Evolutionary conservation across 768 basidiomycete species (phyloP).

Genomic region (Boletus sp.): DNA sequence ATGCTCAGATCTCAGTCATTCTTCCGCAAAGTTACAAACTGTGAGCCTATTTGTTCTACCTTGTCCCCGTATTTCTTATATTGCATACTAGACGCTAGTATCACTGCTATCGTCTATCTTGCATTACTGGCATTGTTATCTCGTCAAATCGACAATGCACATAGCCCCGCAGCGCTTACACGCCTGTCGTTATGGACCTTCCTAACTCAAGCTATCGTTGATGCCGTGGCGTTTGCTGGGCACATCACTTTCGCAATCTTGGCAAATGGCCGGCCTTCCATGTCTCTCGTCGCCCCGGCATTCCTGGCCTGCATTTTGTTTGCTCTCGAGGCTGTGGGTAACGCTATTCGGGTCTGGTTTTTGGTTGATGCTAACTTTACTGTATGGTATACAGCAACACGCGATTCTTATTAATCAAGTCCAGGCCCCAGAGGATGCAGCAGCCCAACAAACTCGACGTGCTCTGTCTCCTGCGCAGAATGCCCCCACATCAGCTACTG

Average conservation of each 20-base stretch:
- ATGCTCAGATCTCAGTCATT: slow-evolving; percentile 52
- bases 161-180: slow-evolving; percentile 74
- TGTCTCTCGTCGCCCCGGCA: slow-evolving; percentile 80
- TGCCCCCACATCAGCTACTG: background rate
- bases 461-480: slow-evolving; percentile 5
- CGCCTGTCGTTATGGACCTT: slow-evolving; percentile 84
- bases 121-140: slow-evolving; percentile 62
- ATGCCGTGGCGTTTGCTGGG: slow-evolving; percentile 81
- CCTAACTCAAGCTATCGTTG: slow-evolving; percentile 71
- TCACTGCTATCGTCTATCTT: slow-evolving; percentile 64
- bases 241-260: slow-evolving; percentile 88
- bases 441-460: slow-evolving; percentile 28
- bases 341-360: background rate
- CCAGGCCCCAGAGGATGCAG: slow-evolving; percentile 69
- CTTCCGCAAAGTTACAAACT: slow-evolving; percentile 72
- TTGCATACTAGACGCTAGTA: slow-evolving; percentile 59
- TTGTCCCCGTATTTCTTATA: slow-evolving; percentile 4
- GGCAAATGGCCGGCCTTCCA: slow-evolving; percentile 75
- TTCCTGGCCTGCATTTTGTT: slow-evolving; percentile 80
- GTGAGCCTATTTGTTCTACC: slow-evolving; percentile 31
- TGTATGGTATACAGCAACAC: slow-evolving; percentile 60
- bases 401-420: slow-evolving; percentile 76
- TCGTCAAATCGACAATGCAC: slow-evolving; percentile 70
- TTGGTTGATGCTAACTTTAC: background rate
- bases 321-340: slow-evolving; percentile 75